phyloP scores from a whole-genome alignment of 1,284 basidiomycete genomes.

The Kalmanozyma brasiliensis region DNA sequence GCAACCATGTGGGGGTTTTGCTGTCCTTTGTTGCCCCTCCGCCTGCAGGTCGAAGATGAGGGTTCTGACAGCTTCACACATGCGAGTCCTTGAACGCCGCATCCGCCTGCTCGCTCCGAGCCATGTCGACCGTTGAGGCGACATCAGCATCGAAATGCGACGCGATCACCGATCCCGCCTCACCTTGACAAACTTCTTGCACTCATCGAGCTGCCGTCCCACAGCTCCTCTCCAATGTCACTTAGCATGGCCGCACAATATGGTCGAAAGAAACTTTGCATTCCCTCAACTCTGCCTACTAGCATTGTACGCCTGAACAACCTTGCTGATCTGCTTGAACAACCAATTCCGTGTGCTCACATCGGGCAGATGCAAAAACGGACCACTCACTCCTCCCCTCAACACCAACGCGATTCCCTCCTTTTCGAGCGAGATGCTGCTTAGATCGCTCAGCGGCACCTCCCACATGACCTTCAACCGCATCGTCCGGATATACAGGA shows the following conservation, averaged over 20 bases:
- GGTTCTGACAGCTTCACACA: neutral
- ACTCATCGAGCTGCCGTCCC: too few species aligned
- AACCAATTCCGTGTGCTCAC: slow-evolving; percentile 72
- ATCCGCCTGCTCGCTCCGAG: too few species aligned
- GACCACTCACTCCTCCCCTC: slow-evolving; percentile 71
- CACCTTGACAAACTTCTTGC: too few species aligned
- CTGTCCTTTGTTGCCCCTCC: too few species aligned
- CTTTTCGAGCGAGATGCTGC: slow-evolving; percentile 76
- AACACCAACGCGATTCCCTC: slow-evolving; percentile 74
- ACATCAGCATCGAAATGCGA: too few species aligned
- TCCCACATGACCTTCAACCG: slow-evolving; percentile 91
- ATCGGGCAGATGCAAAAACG: slow-evolving; percentile 72
- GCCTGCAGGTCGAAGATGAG: too few species aligned
- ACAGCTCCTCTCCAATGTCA: too few species aligned
- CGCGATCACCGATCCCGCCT: too few species aligned
- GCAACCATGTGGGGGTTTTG: neutral
- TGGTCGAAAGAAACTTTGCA: too few species aligned
- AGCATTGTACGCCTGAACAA: slow-evolving; percentile 52
- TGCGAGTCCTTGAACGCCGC: too few species aligned
- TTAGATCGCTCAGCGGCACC: slow-evolving; percentile 84
- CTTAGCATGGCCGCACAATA: too few species aligned
- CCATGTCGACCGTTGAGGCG: too few species aligned
- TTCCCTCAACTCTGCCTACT: slow-evolving; percentile 15
- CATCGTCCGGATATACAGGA: slow-evolving; percentile 83
- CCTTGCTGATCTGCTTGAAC: slow-evolving; percentile 71